phyloP scores from a whole-genome alignment of 139 green algal species.

The Astrephomene gubernaculifera region DNA sequence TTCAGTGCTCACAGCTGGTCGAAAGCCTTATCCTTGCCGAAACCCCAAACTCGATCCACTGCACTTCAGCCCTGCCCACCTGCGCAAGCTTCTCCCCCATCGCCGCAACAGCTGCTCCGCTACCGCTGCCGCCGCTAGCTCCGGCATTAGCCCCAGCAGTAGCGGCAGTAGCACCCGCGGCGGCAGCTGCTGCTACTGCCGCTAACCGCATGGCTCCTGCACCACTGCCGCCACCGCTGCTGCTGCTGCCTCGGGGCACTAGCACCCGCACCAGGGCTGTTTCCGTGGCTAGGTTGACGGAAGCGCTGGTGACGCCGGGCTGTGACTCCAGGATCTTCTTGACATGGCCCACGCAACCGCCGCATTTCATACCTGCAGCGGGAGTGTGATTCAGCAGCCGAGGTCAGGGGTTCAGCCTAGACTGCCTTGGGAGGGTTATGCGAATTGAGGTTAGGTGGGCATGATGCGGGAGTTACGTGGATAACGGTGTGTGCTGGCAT shows the following conservation, averaged over 20 bases:
- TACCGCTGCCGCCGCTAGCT: not conserved
- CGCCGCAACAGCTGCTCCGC: not conserved
- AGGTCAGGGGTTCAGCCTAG: too few species aligned
- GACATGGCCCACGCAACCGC: constrained; percentile 85
- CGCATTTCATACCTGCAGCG: constrained; percentile 89
- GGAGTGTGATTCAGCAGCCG: not conserved
- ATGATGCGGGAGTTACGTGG: not conserved
- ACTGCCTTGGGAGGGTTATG: not conserved
- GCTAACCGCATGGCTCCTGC: too few species aligned
- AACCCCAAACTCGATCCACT: too few species aligned
- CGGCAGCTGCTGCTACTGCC: too few species aligned
- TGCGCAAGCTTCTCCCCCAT: constrained; percentile 57
- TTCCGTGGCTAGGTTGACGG: constrained; percentile 92
- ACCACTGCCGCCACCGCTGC: not conserved
- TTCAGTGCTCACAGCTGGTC: too few species aligned
- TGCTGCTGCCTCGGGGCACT: constrained; percentile 49
- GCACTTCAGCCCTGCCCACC: constrained; percentile 38
- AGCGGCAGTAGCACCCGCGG: too few species aligned
- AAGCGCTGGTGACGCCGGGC: constrained; percentile 63
- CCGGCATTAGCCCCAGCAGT: constrained; percentile 62
- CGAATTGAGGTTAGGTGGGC: not conserved
- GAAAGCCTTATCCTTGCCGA: too few species aligned
- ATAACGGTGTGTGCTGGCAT: not conserved
- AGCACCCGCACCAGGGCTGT: constrained; percentile 84
- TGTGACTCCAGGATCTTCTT: constrained; percentile 79